These are phyloP conservation scores for Aspergillus nidulans DNA, from an alignment of 495 filamentous ascomycete genomes.

Conservation along the genomic window DNA sequence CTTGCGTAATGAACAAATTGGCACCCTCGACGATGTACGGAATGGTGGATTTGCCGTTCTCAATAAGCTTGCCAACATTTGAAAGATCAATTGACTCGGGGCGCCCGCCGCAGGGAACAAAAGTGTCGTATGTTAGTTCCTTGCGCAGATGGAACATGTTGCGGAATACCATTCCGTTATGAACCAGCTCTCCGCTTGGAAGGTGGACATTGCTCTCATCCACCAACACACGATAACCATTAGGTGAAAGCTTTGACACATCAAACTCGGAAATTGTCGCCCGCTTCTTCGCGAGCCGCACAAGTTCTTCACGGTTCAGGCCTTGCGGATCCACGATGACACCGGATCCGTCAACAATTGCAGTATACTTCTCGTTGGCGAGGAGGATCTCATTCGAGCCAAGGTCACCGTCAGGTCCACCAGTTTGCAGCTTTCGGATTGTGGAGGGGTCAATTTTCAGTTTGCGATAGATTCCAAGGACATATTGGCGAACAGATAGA, in stretches of 20 bases:
- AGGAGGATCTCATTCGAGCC: slow-evolving; percentile 97
- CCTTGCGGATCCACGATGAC: slow-evolving; percentile 92
- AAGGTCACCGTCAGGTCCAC: slow-evolving; percentile 93
- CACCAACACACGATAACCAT: slow-evolving; percentile 89
- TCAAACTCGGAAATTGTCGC: slow-evolving; percentile 90
- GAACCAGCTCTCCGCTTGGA: slow-evolving; percentile 77
- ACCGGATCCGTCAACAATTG: slow-evolving; percentile 91
- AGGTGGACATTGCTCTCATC: slow-evolving; percentile 84
- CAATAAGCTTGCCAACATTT: slow-evolving; percentile 77
- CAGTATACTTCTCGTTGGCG: slow-evolving; percentile 87
- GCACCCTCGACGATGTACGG: slow-evolving; percentile 97
- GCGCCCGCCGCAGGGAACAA: slow-evolving; percentile 94
- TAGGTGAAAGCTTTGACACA: slow-evolving; percentile 72
- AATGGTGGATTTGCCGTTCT: slow-evolving; percentile 73
- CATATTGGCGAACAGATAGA: slow-evolving; percentile 89
- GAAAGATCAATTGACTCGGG: slow-evolving; percentile 95
- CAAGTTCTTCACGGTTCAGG: slow-evolving; percentile 75
- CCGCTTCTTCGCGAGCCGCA: slow-evolving; percentile 79
- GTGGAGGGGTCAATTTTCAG: slow-evolving; percentile 76
- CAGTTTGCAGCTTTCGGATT: slow-evolving; percentile 92
- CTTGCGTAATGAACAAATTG: slow-evolving; percentile 98
- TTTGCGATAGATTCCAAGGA: slow-evolving; percentile 96
- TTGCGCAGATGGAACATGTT: slow-evolving; percentile 92
- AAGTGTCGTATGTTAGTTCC: slow-evolving; percentile 71
- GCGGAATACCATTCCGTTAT: slow-evolving; percentile 92